A percentile compares a stretch with the other conserved stretches of the same genome.
These are phyloP conservation scores for Aspergillus clavatus DNA, from an alignment of 2,329 filamentous ascomycete genomes.

Conservation along the genomic window DNA sequence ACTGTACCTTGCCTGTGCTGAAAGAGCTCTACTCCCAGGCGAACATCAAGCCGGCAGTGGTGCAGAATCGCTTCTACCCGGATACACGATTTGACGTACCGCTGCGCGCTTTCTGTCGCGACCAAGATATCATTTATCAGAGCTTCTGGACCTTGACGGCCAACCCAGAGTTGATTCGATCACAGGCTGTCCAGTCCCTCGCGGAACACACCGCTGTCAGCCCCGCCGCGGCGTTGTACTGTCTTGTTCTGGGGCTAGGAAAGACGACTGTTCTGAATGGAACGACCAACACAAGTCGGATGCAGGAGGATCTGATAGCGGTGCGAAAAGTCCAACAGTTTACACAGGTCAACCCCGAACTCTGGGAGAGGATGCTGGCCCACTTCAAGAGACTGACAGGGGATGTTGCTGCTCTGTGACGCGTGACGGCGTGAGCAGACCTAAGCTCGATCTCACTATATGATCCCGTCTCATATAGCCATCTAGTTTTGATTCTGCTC, in stretches of 20 bases:
- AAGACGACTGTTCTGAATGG: constrained; percentile 52
- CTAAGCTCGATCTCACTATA: neutral
- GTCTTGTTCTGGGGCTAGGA: constrained; percentile 51
- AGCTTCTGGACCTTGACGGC: constrained; percentile 59
- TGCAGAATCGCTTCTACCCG: constrained; percentile 71
- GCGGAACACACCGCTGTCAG: constrained; percentile 42
- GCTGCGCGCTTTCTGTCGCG: constrained; percentile 54
- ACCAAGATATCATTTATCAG: constrained; percentile 53
- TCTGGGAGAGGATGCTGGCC: constrained; percentile 48
- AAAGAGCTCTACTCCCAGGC: constrained; percentile 45
- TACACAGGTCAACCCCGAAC: constrained; percentile 41
- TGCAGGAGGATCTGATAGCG: constrained; percentile 50
- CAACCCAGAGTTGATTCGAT: constrained; percentile 50
- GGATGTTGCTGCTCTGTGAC: constrained; percentile 18
- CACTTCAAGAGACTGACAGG: constrained; percentile 45
- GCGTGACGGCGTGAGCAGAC: no score
- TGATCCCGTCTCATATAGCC: no score
- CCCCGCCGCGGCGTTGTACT: constrained; percentile 50
- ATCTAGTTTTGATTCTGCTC: no score
- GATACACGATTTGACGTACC: constrained; percentile 56
- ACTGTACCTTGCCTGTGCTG: constrained; percentile 58
- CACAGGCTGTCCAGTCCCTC: constrained; percentile 47
- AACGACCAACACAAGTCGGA: constrained; percentile 49
- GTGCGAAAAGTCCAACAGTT: constrained; percentile 40
- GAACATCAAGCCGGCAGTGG: constrained; percentile 54